These are phyloP conservation scores for Cyclaneusma minus DNA, from an alignment of 2,329 filamentous ascomycete species.

Conservation along the genomic window DNA sequence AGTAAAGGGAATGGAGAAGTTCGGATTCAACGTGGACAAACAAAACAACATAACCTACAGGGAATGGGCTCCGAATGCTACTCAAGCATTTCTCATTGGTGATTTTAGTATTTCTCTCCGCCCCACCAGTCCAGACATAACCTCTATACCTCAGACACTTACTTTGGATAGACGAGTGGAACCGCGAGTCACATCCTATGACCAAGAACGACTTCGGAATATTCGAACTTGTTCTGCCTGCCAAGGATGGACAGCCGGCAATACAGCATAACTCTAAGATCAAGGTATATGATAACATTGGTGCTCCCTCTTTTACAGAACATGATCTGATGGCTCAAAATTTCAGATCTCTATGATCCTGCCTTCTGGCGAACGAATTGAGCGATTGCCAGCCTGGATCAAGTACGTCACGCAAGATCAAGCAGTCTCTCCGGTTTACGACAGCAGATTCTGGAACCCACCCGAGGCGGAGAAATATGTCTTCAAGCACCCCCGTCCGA, in stretches of 20 bases:
- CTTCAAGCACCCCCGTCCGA: conserved; percentile 71
- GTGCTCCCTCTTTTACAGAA: conserved; percentile 5
- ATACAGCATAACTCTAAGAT: conserved; percentile 92
- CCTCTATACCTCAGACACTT: conserved; percentile 7
- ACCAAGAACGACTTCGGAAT: conserved; percentile 71
- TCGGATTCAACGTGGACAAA: conserved; percentile 66
- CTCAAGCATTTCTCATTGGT: conserved; percentile 71
- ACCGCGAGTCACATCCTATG: conserved; percentile 73
- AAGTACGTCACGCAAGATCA: conserved; percentile 93
- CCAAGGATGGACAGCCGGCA: conserved; percentile 55
- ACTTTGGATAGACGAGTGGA: conserved; percentile 57
- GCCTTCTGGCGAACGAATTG: conserved; percentile 64
- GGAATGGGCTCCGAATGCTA: conserved; percentile 91
- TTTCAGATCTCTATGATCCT: conserved; percentile 76
- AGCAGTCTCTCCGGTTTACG: conserved; percentile 77
- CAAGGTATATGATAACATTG: conserved; percentile 44
- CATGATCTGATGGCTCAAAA: conserved; percentile 1
- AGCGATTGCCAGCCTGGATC: conserved; percentile 92
- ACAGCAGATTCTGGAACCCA: conserved; percentile 95
- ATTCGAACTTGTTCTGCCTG: conserved; percentile 68
- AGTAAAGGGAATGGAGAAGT: conserved; percentile 67
- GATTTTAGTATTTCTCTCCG: conserved; percentile 60
- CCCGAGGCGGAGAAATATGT: conserved; percentile 59
- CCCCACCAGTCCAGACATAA: conserved; percentile 4
- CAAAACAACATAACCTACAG: conserved; percentile 81